Conservation (phyloP, 345 rosid genomes). For the Anastatica hierochuntica region DNA sequence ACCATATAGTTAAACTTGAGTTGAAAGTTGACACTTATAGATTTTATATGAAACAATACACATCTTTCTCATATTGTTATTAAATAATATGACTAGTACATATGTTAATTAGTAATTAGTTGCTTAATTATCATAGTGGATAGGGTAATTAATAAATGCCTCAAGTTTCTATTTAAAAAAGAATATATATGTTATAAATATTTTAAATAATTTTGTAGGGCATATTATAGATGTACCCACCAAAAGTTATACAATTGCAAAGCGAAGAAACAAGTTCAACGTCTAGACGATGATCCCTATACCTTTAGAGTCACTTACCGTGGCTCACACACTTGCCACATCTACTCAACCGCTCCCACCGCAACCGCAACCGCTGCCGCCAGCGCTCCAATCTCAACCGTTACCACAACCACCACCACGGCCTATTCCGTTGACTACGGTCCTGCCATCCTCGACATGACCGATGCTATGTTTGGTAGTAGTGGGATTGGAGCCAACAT, state of each 20-base stretch:
- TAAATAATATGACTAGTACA: too few species aligned
- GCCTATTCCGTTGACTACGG: constrained; percentile 11
- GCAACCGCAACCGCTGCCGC: background rate
- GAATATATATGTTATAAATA: too few species aligned
- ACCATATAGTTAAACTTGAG: background rate
- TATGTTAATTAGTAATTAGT: too few species aligned
- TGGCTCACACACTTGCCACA: constrained; percentile 64
- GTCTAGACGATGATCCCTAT: constrained; percentile 51
- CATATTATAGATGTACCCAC: constrained; percentile 81
- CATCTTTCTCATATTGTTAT: too few species aligned
- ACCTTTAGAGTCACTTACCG: constrained; percentile 55
- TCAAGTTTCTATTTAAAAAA: too few species aligned
- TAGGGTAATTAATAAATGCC: too few species aligned
- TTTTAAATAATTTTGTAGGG: constrained; percentile 30
- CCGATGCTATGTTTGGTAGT: constrained; percentile 14
- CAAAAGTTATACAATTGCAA: constrained; percentile 69
- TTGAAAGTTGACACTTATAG: background rate
- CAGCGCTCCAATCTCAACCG: background rate
- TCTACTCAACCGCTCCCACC: constrained; percentile 32
- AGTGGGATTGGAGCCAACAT: constrained; percentile 3
- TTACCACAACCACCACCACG: background rate
- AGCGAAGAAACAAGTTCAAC: constrained; percentile 87
- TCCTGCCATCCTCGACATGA: constrained; percentile 1
- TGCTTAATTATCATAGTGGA: too few species aligned
- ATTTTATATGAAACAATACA: too few species aligned